Percentiles rank a stretch among this genome's conserved stretches.
Evolutionary conservation across 495 filamentous ascomycete species (phyloP).

Genomic region (Penicillium paradoxum): DNA sequence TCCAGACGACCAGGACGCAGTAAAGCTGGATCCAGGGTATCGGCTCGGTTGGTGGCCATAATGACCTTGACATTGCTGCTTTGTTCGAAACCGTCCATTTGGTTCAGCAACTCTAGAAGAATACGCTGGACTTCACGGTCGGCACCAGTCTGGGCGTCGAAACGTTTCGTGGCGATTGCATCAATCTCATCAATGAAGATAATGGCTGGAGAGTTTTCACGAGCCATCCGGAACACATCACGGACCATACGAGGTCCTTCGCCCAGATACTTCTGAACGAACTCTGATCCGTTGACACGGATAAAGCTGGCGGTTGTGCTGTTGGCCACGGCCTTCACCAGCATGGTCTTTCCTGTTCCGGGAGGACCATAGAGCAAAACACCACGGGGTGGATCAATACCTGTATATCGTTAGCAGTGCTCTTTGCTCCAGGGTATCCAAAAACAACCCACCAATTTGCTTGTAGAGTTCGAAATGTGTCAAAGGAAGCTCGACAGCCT

Average conservation of each 20-base stretch:
- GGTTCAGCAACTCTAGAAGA: constrained; percentile 91
- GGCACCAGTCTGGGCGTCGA: constrained; percentile 95
- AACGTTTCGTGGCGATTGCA: constrained; percentile 97
- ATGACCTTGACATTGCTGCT: constrained; percentile 99
- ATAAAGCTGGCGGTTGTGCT: constrained; percentile 98
- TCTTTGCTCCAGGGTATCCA: neutral
- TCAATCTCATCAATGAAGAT: constrained; percentile 99
- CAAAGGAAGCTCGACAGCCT: constrained; percentile 92
- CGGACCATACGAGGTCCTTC: constrained; percentile 98
- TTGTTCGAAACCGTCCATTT: constrained; percentile 99
- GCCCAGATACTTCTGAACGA: constrained; percentile 97
- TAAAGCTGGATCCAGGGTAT: constrained; percentile 91
- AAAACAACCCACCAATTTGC: constrained; percentile 66
- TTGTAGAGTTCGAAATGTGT: constrained; percentile 98
- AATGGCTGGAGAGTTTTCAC: constrained; percentile 95
- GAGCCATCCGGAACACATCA: constrained; percentile 98
- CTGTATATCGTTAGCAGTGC: constrained; percentile 36
- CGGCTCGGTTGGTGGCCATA: constrained; percentile 98
- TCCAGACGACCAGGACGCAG: constrained; percentile 93
- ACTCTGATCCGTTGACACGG: constrained; percentile 94
- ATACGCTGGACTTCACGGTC: constrained; percentile 98
- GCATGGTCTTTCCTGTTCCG: constrained; percentile 97
- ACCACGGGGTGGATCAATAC: constrained; percentile 95
- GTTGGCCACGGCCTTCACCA: constrained; percentile 97
- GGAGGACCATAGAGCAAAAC: constrained; percentile 95